phyloP scores from a whole-genome alignment of 352 stramenopile species.

The Globisporangium barbulae region DNA sequence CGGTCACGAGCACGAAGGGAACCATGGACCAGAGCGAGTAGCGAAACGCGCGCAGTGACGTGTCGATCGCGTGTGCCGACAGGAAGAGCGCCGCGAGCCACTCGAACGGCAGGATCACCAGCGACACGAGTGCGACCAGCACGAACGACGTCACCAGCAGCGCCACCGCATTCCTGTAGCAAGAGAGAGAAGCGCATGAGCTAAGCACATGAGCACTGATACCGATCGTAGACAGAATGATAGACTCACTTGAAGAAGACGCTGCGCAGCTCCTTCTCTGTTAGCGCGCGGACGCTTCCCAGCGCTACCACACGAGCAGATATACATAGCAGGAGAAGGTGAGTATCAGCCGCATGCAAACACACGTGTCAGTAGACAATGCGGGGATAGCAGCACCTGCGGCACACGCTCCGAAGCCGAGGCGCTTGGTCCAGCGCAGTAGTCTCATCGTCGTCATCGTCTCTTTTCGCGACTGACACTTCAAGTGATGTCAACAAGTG shows the following conservation, averaged over 20 bases:
- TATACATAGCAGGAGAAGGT: background rate
- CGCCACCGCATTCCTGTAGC: constrained; percentile 40
- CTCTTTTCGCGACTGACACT: background rate
- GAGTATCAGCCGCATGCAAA: background rate
- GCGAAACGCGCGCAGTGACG: constrained; percentile 48
- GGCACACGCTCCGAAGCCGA: constrained; percentile 6
- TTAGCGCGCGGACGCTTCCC: constrained; percentile 32
- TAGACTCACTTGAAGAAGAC: constrained; percentile 40
- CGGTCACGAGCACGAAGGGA: constrained; percentile 51
- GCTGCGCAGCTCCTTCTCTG: constrained; percentile 36
- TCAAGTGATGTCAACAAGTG: background rate
- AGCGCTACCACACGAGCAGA: constrained; percentile 12
- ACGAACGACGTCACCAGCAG: constrained; percentile 52
- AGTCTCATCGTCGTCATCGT: background rate
- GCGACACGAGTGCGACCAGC: constrained; percentile 44
- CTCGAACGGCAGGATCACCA: constrained; percentile 55
- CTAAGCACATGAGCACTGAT: background rate
- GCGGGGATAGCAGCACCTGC: background rate
- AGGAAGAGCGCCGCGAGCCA: constrained; percentile 49
- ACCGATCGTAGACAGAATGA: no score
- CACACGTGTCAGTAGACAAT: background rate
- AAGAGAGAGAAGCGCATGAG: constrained; percentile 1
- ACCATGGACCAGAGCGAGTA: constrained; percentile 45
- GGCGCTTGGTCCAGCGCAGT: background rate
- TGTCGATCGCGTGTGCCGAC: constrained; percentile 35